Conservation (phyloP, 352 stramenopile genomes). For the Globisporangium camurandrum region DNA sequence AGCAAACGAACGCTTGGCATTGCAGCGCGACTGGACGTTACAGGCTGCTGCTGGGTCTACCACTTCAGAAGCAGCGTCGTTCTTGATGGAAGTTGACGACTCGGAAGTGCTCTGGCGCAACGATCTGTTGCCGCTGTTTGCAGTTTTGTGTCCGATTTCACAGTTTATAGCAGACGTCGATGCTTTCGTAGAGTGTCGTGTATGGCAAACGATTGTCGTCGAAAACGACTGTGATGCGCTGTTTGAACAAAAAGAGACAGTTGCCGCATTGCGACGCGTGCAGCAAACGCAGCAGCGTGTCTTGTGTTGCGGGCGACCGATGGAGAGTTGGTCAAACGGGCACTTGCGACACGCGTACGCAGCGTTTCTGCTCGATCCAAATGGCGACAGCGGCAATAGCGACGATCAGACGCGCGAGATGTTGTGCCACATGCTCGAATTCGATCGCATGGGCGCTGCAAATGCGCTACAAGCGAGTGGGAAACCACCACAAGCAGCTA, state of each 20-base stretch:
- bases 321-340: slow-evolving; percentile 50
- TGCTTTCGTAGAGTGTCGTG: slow-evolving; percentile 32
- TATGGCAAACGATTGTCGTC: slow-evolving; percentile 70
- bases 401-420: slow-evolving; percentile 18
- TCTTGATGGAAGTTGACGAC: slow-evolving; percentile 15
- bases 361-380: slow-evolving; percentile 33
- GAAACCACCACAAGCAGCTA: too few species aligned
- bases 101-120: slow-evolving; percentile 32
- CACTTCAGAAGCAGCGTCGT: not conserved
- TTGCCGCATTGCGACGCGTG: slow-evolving; percentile 36
- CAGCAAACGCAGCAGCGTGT: slow-evolving; percentile 42
- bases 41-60: not conserved
- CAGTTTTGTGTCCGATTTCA: slow-evolving; percentile 48
- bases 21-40: slow-evolving; percentile 49
- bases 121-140: slow-evolving; percentile 39
- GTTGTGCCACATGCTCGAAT: too few species aligned
- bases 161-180: slow-evolving; percentile 45
- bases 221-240: slow-evolving; percentile 52
- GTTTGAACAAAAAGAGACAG: slow-evolving; percentile 35
- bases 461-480: slow-evolving; percentile 39
- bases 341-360: slow-evolving; percentile 32
- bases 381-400: slow-evolving; percentile 3
- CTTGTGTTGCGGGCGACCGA: slow-evolving; percentile 49
- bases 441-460: too few species aligned
- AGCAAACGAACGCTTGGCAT: too few species aligned